These are phyloP conservation scores for Wallacemonas collosoma DNA, from an alignment of 208 protist genomes.

Conservation along the genomic window DNA sequence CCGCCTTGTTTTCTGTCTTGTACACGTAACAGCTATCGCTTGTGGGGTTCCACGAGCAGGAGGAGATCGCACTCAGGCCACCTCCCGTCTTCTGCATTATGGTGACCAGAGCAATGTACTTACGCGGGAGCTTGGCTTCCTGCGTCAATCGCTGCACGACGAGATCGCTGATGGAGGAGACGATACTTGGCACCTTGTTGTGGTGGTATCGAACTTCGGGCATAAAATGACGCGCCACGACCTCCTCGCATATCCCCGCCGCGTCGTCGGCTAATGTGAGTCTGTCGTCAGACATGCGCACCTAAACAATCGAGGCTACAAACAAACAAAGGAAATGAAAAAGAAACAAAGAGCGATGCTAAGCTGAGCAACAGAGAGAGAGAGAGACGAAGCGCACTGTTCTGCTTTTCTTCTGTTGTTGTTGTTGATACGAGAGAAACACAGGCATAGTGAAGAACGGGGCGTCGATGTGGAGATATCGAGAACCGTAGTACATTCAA, in stretches of 20 bases:
- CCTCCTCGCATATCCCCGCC: conserved; percentile 73
- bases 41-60: conserved; percentile 88
- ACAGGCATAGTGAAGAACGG: no score
- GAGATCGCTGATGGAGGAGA: conserved; percentile 69
- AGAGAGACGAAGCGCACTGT: not conserved
- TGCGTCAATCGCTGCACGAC: conserved; percentile 79
- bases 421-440: not conserved
- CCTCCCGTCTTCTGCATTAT: conserved; percentile 91
- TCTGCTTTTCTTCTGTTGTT: not conserved
- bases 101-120: conserved; percentile 87
- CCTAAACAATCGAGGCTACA: not conserved
- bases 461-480: no score
- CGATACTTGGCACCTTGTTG: conserved; percentile 57
- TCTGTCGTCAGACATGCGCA: conserved; percentile 42
- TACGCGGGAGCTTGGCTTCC: conserved; percentile 87
- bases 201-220: conserved; percentile 73
- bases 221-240: conserved; percentile 61
- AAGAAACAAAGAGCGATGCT: not conserved
- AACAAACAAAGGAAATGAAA: not conserved
- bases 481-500: no score
- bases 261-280: conserved; percentile 86
- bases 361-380: not conserved
- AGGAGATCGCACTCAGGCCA: conserved; percentile 79
- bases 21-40: conserved; percentile 88
- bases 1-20: conserved; percentile 78